Base-by-base conservation (phyloP, 192 early-diverging fungal genomes). In the Coemansia aciculifera region DNA sequence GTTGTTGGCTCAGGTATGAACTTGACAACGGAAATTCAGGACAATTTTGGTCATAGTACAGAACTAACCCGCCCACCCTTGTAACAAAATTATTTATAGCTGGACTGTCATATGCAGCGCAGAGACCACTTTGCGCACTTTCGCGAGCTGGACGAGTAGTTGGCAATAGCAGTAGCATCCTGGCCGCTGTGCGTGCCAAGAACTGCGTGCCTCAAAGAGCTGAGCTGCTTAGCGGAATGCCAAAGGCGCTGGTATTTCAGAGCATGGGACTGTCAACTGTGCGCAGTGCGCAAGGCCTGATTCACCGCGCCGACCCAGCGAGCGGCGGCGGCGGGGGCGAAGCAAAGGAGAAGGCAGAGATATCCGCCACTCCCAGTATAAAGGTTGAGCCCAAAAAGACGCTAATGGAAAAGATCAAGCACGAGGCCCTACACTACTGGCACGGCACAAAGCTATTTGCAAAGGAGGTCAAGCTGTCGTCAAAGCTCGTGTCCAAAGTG, bases 381-480 rank as follows among this genome's bases (percentile, higher is more conserved):
- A 59, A 60, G 64, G 37, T 29, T 3, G 51, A 43, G 49, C 63
- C 57, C 38, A 90, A 89, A 59, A 91, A 88, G 69, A 86, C 88
- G 38, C 24, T 92, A 0, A 85, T 87, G 89, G 86, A 87, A 57
- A 79, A 90, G 59, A 87, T 96, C 73, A 96, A 97, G 83, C 88
- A 92, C 24, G 96, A 98, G 81, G 82, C 87, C 10, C 75, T 88
- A 54, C 96, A 97, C 79, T 93, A 94, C 83, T 96, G 94, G 94
- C 87, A 96, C 62, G 95, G 95, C 3, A 92, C 91, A 10, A 94
- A 95, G 80, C 86, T 98, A 13, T 78, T 98, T 51, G 92, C 91
- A 1, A 85, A 93, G 36, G 96, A 98, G 77, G 88, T 92, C 62
- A 87, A 85, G 66, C 90, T 98, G 59, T 96, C 94, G 49, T 87